A percentile compares a stretch with the other conserved stretches of the same genome.
Evolutionary conservation across 169 alveolate genomes (phyloP).

Genomic region (Plasmodium inui): DNA sequence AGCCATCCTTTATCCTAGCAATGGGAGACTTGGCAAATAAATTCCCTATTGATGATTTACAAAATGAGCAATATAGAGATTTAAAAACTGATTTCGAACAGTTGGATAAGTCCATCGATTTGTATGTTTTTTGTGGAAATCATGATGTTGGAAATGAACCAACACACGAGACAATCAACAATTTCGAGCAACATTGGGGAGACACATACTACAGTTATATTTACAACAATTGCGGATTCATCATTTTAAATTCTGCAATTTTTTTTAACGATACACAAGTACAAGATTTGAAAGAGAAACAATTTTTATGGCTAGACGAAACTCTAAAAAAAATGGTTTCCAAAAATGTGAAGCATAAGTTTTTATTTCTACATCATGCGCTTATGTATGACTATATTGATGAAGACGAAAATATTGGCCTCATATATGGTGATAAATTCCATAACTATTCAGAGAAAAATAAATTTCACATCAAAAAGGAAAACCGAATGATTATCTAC

Average conservation of each 20-base stretch:
- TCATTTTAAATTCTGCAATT: conserved; percentile 23
- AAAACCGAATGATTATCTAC: conserved; percentile 20
- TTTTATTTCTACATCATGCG: conserved; percentile 36
- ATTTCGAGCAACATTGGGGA: conserved; percentile 31
- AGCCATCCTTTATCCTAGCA: conserved; percentile 28
- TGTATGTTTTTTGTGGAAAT: conserved; percentile 47
- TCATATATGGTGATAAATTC: conserved; percentile 30
- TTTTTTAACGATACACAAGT: conserved; percentile 27
- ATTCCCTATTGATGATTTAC: neutral
- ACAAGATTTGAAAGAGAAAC: conserved; percentile 10
- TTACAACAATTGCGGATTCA: conserved; percentile 25
- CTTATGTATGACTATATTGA: conserved; percentile 38
- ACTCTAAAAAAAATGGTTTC: conserved; percentile 16
- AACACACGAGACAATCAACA: conserved; percentile 5
- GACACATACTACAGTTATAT: conserved; percentile 34
- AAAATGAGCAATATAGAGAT: neutral
- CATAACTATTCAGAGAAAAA: conserved; percentile 18
- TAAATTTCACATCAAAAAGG: conserved; percentile 32
- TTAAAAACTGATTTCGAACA: conserved; percentile 24
- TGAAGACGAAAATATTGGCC: conserved; percentile 45
- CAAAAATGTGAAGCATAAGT: conserved; percentile 20
- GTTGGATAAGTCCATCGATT: conserved; percentile 41
- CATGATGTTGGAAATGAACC: conserved; percentile 39
- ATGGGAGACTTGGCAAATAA: conserved; percentile 32
- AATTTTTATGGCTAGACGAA: conserved; percentile 37